Conservation (phyloP, 2,329 filamentous ascomycete genomes). For the Neobulgaria alba region DNA sequence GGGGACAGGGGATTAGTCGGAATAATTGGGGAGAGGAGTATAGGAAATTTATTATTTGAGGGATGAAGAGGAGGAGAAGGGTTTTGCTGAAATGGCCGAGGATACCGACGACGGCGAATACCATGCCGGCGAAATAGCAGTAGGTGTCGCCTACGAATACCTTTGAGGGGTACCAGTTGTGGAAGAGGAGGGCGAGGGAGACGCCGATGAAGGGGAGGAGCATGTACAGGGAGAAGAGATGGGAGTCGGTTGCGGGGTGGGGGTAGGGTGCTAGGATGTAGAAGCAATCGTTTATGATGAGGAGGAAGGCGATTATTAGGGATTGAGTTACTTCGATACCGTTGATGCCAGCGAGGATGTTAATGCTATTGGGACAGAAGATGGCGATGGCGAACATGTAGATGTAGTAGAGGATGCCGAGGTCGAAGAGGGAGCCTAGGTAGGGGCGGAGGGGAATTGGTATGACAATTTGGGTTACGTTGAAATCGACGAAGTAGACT, state of each 20-base stretch:
- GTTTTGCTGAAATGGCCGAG: constrained; percentile 98
- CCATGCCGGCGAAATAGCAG: constrained; percentile 99
- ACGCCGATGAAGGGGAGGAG: constrained; percentile 91
- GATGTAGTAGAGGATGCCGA: constrained; percentile 78
- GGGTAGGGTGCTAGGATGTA: constrained; percentile 80
- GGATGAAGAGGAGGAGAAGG: constrained; percentile 78
- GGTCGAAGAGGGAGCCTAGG: constrained; percentile 69
- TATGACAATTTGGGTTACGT: constrained; percentile 89
- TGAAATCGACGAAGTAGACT: constrained; percentile 97
- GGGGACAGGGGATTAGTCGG: constrained; percentile 79
- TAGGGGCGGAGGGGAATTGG: constrained; percentile 78
- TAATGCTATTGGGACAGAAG: constrained; percentile 98
- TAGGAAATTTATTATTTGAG: constrained; percentile 93
- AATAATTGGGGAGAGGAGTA: constrained; percentile 93
- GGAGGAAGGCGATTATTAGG: constrained; percentile 75
- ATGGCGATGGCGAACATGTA: constrained; percentile 97
- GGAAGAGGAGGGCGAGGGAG: constrained; percentile 72
- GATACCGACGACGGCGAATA: constrained; percentile 95
- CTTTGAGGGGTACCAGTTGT: constrained; percentile 93
- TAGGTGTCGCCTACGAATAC: constrained; percentile 98
- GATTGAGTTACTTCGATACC: constrained; percentile 95
- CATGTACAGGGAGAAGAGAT: constrained; percentile 92
- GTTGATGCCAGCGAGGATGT: constrained; percentile 99
- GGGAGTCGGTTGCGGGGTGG: constrained; percentile 90
- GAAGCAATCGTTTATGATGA: constrained; percentile 78